These are phyloP conservation scores for Arabidopsis arenosa DNA, from an alignment of 345 rosid genomes.

Conservation along the genomic window DNA sequence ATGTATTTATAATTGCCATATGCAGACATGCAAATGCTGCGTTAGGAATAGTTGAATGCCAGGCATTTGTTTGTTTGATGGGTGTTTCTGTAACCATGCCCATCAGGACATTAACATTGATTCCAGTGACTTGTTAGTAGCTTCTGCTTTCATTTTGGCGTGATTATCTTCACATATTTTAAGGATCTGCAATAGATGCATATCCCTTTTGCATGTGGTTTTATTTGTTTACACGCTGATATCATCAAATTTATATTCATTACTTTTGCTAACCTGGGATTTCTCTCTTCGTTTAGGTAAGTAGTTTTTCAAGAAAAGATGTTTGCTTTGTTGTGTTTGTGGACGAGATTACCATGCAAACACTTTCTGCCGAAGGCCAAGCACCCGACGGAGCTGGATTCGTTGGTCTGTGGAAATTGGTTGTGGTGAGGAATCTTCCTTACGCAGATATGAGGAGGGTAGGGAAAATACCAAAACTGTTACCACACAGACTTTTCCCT, in stretches of 20 bases:
- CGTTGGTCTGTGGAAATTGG: constrained; percentile 94
- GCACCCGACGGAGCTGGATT: constrained; percentile 74
- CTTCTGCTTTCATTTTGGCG: constrained; percentile 46
- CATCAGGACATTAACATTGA: background rate
- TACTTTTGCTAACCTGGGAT: constrained; percentile 29
- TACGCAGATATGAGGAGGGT: constrained; percentile 91
- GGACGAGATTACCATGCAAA: constrained; percentile 79
- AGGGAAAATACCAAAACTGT: constrained; percentile 91
- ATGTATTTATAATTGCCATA: background rate
- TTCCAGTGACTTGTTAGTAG: constrained; percentile 39
- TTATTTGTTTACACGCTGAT: background rate
- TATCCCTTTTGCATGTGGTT: background rate
- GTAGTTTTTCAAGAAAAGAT: constrained; percentile 83
- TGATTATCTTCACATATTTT: constrained; percentile 56
- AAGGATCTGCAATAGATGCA: background rate
- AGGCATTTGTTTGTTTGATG: constrained; percentile 15
- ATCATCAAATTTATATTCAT: background rate
- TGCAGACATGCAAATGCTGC: background rate
- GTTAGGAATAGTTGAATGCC: constrained; percentile 7
- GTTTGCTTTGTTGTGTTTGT: constrained; percentile 95
- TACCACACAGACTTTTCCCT: constrained; percentile 92
- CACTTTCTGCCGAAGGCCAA: constrained; percentile 80
- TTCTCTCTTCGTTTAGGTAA: constrained; percentile 60
- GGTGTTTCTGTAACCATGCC: constrained; percentile 1
- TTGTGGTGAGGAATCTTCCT: constrained; percentile 88